Percentiles rank a stretch among this genome's conserved stretches.
Conservation (phyloP, 768 basidiomycete species). For the Suillus decipiens region DNA sequence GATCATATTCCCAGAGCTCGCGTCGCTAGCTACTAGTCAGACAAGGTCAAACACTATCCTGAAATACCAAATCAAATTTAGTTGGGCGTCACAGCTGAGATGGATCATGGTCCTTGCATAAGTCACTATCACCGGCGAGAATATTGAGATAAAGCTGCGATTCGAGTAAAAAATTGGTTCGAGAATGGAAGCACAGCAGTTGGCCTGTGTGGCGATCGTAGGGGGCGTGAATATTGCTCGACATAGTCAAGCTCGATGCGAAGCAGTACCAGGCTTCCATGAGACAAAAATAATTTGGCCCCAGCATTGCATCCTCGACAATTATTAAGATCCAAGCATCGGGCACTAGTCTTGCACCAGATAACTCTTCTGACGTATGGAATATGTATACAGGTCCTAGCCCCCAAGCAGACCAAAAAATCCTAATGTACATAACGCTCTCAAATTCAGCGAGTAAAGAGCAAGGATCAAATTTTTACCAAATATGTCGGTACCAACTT, state of each 20-base stretch:
- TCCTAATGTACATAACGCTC: not conserved
- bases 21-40: not conserved
- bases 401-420: not conserved
- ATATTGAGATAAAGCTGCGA: not conserved
- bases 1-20: slow-evolving; percentile 4
- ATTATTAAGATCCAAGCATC: not conserved
- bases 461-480: not conserved
- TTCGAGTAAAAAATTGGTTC: not conserved
- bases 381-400: not conserved
- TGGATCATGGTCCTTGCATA: too few relatives aligned
- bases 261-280: not conserved
- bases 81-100: slow-evolving; percentile 1
- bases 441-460: not conserved
- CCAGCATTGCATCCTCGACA: not conserved
- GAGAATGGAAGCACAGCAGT: not conserved
- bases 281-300: not conserved
- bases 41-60: not conserved
- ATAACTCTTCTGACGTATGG: not conserved
- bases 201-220: not conserved
- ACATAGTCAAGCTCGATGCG: slow-evolving; percentile 2
- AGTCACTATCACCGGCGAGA: not conserved
- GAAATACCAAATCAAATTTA: not conserved
- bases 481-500: not conserved
- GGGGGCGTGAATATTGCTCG: not conserved
- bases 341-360: not conserved